These are phyloP conservation scores for Coniochaeta sp. DNA, from an alignment of 2,329 filamentous ascomycete species.

Conservation along the genomic window DNA sequence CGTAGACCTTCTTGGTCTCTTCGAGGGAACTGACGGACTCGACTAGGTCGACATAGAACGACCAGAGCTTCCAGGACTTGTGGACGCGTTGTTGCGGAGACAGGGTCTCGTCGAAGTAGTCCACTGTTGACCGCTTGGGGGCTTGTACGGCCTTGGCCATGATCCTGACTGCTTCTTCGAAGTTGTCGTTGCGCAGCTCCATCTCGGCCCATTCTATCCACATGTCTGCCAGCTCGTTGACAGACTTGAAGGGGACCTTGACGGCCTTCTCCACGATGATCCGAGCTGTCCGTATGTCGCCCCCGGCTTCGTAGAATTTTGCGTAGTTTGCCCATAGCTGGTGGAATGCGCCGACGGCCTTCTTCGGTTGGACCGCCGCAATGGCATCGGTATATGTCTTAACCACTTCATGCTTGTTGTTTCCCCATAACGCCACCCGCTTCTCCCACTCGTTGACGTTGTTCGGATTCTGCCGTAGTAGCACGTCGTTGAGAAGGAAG, in stretches of 20 bases:
- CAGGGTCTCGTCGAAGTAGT: slow-evolving; percentile 94
- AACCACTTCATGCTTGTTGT: slow-evolving; percentile 85
- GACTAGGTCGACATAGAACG: slow-evolving; percentile 96
- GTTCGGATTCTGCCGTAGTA: slow-evolving; percentile 91
- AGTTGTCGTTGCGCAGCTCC: slow-evolving; percentile 93
- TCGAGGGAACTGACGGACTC: slow-evolving; percentile 89
- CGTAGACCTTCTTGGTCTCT: slow-evolving; percentile 90
- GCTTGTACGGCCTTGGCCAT: slow-evolving; percentile 97
- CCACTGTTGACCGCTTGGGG: slow-evolving; percentile 96
- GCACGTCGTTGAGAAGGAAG: slow-evolving; percentile 92
- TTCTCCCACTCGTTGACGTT: slow-evolving; percentile 98
- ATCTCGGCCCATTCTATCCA: slow-evolving; percentile 99
- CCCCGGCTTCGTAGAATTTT: slow-evolving; percentile 89
- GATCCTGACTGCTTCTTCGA: slow-evolving; percentile 87
- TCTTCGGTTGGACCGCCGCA: slow-evolving; percentile 86
- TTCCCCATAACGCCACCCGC: slow-evolving; percentile 87
- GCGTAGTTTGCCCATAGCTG: slow-evolving; percentile 96
- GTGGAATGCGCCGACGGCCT: slow-evolving; percentile 87
- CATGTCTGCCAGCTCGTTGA: slow-evolving; percentile 94
- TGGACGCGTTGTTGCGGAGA: slow-evolving; percentile 94
- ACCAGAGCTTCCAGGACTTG: slow-evolving; percentile 99
- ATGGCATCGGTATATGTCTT: slow-evolving; percentile 95
- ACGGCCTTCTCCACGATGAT: slow-evolving; percentile 97
- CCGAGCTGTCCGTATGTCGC: slow-evolving; percentile 76
- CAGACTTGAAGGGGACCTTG: slow-evolving; percentile 95